These are phyloP conservation scores for Kuraishia ogatae DNA, from an alignment of 805 yeast genomes.

Conservation along the genomic window DNA sequence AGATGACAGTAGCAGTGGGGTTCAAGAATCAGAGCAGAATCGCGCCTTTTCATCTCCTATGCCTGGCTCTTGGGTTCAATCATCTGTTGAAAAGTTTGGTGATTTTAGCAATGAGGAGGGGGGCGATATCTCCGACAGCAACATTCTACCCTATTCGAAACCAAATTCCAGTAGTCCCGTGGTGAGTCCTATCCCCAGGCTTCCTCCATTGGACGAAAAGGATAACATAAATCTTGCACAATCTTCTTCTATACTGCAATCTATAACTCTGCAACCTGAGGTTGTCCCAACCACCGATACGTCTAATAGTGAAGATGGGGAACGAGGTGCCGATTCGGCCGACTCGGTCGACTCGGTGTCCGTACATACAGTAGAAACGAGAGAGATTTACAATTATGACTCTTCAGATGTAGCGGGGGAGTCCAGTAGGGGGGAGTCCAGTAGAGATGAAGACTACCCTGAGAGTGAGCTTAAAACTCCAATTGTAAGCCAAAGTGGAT, in stretches of 20 bases:
- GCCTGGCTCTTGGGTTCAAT: slow-evolving; percentile 1
- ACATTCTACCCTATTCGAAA: neutral
- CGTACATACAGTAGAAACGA: neutral
- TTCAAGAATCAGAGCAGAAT: neutral
- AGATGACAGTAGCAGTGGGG: no score
- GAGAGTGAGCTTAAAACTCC: neutral
- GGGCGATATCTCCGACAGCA: no score
- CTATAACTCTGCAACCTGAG: no score
- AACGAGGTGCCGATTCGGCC: neutral
- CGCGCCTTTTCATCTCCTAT: neutral
- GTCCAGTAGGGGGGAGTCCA: neutral
- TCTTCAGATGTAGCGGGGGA: neutral
- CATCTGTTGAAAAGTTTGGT: neutral
- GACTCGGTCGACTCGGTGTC: neutral
- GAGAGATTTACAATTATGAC: neutral
- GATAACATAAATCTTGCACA: neutral
- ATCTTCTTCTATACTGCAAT: neutral
- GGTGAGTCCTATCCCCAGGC: neutral
- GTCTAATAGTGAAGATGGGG: neutral
- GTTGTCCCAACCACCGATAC: neutral
- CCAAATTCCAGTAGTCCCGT: neutral
- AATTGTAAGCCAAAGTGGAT: neutral
- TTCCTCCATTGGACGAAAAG: neutral
- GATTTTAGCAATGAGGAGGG: neutral
- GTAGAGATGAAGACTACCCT: neutral